Base-by-base conservation (phyloP, 345 rosid species). In the Luvunga scandens region DNA sequence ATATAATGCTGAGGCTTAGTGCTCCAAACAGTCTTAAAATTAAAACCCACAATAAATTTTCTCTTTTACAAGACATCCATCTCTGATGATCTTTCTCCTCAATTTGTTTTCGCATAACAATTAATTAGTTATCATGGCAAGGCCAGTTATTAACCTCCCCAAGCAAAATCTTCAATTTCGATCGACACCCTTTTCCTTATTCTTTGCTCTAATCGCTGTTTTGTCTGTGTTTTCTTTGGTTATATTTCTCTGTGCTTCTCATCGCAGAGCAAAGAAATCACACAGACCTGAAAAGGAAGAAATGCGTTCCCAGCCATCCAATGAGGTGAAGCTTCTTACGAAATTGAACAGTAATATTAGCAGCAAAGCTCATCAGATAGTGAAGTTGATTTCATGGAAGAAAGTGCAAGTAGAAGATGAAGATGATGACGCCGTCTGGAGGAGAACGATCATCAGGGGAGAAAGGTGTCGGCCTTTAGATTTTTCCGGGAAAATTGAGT, bases 341-440 rank as follows among this genome's bases (percentile, higher is more conserved):
- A 90, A 81, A 81, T 13, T 88, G n/a, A 86, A 81, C 38, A 85
- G 90, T 73, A 71, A 67, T 18, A 70, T 89, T 28, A 82, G 80
- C 70, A 76, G 77, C 50, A 90, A 86, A 77, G 88, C 90, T 65
- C 85, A 79, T 59, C 70, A 69, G 66, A 80, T 90, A 77, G 81
- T 70, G 82, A 90, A 89, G 87, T 79, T 86, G 89, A 66, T 86
- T 45, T 88, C 92, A 0, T 83, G 94, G 92, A 88, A 60, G 76
- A 90, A 83, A 71, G 59, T 72, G 68, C 75, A 73, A 55, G 77
- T 27, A 7, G 83, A 76, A 24, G 82, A 63, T 2, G 78, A 64
- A 5, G 78, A 75, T 33, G 85, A 83, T 19, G 89, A 82, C 14
- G 88, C 72, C 1, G 18, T 90, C 45, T 90, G 94, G 94, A 88